These are phyloP conservation scores for Apostasia ramifera DNA, from an alignment of 106 monocot species.

Conservation along the genomic window DNA sequence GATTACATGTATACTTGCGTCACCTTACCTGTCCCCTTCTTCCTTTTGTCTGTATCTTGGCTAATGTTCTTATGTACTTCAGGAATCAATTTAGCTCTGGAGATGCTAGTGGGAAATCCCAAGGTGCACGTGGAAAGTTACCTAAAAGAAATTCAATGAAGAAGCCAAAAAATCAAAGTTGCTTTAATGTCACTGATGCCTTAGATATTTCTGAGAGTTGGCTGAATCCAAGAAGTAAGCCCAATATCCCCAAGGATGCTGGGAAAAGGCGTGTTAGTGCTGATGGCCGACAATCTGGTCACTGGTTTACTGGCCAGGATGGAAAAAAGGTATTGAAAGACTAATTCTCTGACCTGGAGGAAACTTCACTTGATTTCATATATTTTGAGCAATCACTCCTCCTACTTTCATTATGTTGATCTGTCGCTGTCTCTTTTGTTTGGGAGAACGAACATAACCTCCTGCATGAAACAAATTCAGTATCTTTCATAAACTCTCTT, in stretches of 20 bases:
- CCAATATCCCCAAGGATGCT: constrained; percentile 48
- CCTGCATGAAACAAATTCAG: too few relatives aligned
- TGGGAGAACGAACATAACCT: too few relatives aligned
- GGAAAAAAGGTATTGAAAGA: constrained; percentile 77
- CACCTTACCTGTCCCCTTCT: neutral
- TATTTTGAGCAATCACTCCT: too few relatives aligned
- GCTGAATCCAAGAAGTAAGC: constrained; percentile 33
- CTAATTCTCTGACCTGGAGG: neutral
- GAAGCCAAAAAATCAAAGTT: constrained; percentile 18
- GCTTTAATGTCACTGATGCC: constrained; percentile 5
- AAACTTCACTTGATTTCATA: neutral
- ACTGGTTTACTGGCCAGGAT: constrained; percentile 76
- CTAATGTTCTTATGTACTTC: constrained; percentile 7
- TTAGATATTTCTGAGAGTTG: constrained; percentile 20
- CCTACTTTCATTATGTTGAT: too few relatives aligned
- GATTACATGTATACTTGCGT: constrained; percentile 57
- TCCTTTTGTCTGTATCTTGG: neutral
- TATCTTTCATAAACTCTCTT: too few relatives aligned
- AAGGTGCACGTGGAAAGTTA: constrained; percentile 7
- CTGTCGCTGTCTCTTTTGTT: too few relatives aligned
- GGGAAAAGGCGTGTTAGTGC: constrained; percentile 53
- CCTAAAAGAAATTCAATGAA: constrained; percentile 11
- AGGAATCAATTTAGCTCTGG: constrained; percentile 44
- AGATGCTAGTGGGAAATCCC: neutral
- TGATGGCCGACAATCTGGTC: constrained; percentile 38